Conservation (phyloP, 192 early-diverging fungal species). For the Gryganskiella cystojenkinii region DNA sequence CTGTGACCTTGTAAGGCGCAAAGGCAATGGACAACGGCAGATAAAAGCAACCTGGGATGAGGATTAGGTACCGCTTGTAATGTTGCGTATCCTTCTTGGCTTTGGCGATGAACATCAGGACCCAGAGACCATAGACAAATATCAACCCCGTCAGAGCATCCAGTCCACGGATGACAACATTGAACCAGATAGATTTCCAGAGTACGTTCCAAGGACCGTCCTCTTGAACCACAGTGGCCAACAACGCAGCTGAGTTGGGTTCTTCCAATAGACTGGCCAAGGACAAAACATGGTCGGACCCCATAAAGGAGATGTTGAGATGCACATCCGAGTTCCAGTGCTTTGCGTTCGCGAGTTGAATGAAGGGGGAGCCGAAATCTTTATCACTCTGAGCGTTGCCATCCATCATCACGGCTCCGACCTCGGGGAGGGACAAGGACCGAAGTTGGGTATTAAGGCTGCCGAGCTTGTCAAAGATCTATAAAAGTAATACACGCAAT, state of each 20-base stretch:
- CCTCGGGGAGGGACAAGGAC: slow-evolving; percentile 19
- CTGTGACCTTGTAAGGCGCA: slow-evolving; percentile 47
- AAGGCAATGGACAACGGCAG: slow-evolving; percentile 47
- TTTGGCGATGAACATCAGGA: slow-evolving; percentile 24
- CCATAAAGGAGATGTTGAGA: slow-evolving; percentile 36
- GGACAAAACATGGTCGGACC: slow-evolving; percentile 15
- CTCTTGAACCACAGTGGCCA: slow-evolving; percentile 32
- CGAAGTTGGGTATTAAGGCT: slow-evolving; percentile 21
- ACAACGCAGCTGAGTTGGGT: slow-evolving; percentile 3
- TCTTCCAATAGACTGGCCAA: slow-evolving; percentile 1
- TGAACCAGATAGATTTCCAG: slow-evolving; percentile 35
- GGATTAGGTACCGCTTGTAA: slow-evolving; percentile 23
- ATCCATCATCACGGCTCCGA: slow-evolving; percentile 45
- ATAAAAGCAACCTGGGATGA: slow-evolving; percentile 38
- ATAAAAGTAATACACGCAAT: neutral
- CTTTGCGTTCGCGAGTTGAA: slow-evolving; percentile 26
- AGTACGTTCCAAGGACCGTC: slow-evolving; percentile 40
- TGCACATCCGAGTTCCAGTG: slow-evolving; percentile 28
- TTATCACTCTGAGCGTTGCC: slow-evolving; percentile 34
- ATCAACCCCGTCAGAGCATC: slow-evolving; percentile 18
- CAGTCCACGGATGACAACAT: slow-evolving; percentile 31
- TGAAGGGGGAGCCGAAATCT: slow-evolving; percentile 48
- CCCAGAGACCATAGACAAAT: slow-evolving; percentile 46
- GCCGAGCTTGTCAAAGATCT: slow-evolving; percentile 32
- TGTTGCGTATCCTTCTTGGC: slow-evolving; percentile 27